Evolutionary conservation across 352 stramenopile species (phyloP).

Genomic region (Phytophthora cryptogea): DNA sequence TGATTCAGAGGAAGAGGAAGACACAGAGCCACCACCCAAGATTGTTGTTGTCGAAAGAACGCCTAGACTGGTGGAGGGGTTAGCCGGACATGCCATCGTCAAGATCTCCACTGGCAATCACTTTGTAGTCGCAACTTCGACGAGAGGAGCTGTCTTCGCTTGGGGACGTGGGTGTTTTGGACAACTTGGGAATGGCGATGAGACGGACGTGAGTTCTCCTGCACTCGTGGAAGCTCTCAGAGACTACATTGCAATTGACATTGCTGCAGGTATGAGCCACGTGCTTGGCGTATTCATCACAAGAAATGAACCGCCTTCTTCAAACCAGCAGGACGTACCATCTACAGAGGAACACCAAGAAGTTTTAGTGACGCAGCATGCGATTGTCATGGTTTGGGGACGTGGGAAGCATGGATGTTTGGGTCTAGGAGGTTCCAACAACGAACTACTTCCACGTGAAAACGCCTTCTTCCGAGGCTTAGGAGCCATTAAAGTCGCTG

Average conservation of each 20-base stretch:
- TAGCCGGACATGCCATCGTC: slow-evolving; percentile 28
- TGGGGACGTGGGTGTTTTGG: slow-evolving; percentile 67
- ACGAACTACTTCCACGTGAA: slow-evolving; percentile 42
- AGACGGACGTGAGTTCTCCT: slow-evolving; percentile 19
- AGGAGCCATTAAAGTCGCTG: slow-evolving; percentile 42
- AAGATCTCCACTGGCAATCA: slow-evolving; percentile 68
- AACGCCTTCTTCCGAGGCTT: slow-evolving; percentile 69
- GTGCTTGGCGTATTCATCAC: slow-evolving; percentile 49
- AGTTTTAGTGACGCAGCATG: slow-evolving; percentile 26
- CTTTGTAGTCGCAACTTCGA: slow-evolving; percentile 58
- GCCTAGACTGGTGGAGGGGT: slow-evolving; percentile 23
- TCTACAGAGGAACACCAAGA: slow-evolving; percentile 1
- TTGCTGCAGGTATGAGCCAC: slow-evolving; percentile 58
- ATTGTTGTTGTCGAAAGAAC: slow-evolving; percentile 29
- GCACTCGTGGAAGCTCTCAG: slow-evolving; percentile 31
- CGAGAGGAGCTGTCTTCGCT: slow-evolving; percentile 44
- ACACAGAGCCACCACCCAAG: background rate
- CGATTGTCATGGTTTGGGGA: slow-evolving; percentile 60
- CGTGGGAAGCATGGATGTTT: slow-evolving; percentile 47
- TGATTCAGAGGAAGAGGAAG: slow-evolving; percentile 20
- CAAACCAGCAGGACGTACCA: background rate
- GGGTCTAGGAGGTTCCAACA: slow-evolving; percentile 47
- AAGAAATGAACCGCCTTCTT: slow-evolving; percentile 3
- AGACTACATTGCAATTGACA: slow-evolving; percentile 40
- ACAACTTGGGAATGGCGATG: slow-evolving; percentile 57